Percentiles rank a stretch among this genome's conserved stretches.
phyloP scores from a whole-genome alignment of 2,329 filamentous ascomycete genomes.

The Diplodia seriata region DNA sequence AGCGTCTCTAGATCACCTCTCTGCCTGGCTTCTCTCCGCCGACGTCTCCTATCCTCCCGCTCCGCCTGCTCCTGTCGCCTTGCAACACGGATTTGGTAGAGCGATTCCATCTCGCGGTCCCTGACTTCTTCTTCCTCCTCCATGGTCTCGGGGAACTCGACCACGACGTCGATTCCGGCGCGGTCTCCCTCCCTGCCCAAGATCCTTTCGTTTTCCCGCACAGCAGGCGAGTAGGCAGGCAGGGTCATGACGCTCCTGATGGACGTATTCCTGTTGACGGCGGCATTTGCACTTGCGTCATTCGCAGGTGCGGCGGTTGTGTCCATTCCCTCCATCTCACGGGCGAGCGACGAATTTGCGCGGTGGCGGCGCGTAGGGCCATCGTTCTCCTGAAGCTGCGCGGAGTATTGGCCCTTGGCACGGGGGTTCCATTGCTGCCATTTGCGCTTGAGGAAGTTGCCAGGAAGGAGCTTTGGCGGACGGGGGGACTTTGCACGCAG shows the following conservation, averaged over 20 bases:
- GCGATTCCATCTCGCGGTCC: conserved; percentile 88
- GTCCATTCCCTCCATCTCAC: conserved; percentile 33
- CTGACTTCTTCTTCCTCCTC: conserved; percentile 80
- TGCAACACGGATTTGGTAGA: conserved; percentile 86
- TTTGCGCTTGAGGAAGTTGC: conserved; percentile 40
- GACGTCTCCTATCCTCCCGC: conserved; percentile 74
- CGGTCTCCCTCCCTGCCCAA: conserved; percentile 89
- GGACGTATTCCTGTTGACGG: conserved; percentile 73
- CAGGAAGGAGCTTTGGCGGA: conserved; percentile 15
- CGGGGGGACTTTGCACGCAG: conserved; percentile 27
- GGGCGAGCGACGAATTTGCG: conserved; percentile 34
- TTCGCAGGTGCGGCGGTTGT: conserved; percentile 28
- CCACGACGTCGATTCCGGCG: conserved; percentile 86
- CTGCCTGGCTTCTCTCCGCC: conserved; percentile 73
- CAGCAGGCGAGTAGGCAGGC: conserved; percentile 78
- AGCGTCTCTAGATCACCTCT: conserved; percentile 74
- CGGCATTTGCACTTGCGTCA: conserved; percentile 33
- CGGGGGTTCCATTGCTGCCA: conserved; percentile 44
- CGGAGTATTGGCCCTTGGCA: conserved; percentile 42
- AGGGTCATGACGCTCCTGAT: conserved; percentile 94
- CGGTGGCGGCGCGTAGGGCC: conserved; percentile 32
- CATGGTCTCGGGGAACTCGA: conserved; percentile 81
- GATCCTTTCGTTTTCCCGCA: conserved; percentile 78
- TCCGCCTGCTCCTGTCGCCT: conserved; percentile 78
- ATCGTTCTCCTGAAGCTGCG: conserved; percentile 40